Evolutionary conservation across 2,329 filamentous ascomycete species (phyloP).

Genomic region (Fusarium sp.): DNA sequence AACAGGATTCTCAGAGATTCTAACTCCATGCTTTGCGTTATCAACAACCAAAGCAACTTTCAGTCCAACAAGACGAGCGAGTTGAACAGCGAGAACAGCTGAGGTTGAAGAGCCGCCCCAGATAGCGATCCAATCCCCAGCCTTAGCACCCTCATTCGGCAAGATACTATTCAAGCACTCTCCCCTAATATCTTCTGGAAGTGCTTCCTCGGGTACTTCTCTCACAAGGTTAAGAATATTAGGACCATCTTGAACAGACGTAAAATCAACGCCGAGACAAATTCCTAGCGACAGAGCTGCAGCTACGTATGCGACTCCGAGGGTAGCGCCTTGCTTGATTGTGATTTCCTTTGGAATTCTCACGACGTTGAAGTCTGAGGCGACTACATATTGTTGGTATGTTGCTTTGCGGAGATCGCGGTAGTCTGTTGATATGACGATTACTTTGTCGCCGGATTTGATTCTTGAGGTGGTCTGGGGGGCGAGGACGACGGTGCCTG

Average conservation of each 20-base stretch:
- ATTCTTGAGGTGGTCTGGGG: constrained; percentile 56
- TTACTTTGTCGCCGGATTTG: constrained; percentile 64
- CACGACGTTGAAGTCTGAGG: constrained; percentile 71
- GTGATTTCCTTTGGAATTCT: constrained; percentile 65
- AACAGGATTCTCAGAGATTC: constrained; percentile 58
- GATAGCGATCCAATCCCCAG: constrained; percentile 76
- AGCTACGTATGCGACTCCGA: constrained; percentile 78
- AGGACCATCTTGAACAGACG: constrained; percentile 61
- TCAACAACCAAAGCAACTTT: constrained; percentile 74
- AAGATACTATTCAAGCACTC: constrained; percentile 70
- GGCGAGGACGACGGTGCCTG: constrained; percentile 67
- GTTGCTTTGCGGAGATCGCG: constrained; percentile 76
- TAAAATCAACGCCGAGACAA: constrained; percentile 75
- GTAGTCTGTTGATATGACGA: constrained; percentile 80
- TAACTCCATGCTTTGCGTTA: constrained; percentile 70
- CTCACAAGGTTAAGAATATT: constrained; percentile 65
- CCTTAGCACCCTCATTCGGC: constrained; percentile 61
- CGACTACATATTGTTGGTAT: constrained; percentile 75
- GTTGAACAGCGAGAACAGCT: constrained; percentile 72
- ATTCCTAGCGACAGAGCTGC: constrained; percentile 73
- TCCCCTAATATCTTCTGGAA: constrained; percentile 69
- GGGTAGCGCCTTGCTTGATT: constrained; percentile 65
- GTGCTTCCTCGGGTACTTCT: constrained; percentile 53
- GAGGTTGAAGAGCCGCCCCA: constrained; percentile 82
- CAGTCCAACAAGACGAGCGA: constrained; percentile 73